These are phyloP conservation scores for Oryza glaberrima DNA, from an alignment of 176 grass and related monocot genomes.

Conservation along the genomic window DNA sequence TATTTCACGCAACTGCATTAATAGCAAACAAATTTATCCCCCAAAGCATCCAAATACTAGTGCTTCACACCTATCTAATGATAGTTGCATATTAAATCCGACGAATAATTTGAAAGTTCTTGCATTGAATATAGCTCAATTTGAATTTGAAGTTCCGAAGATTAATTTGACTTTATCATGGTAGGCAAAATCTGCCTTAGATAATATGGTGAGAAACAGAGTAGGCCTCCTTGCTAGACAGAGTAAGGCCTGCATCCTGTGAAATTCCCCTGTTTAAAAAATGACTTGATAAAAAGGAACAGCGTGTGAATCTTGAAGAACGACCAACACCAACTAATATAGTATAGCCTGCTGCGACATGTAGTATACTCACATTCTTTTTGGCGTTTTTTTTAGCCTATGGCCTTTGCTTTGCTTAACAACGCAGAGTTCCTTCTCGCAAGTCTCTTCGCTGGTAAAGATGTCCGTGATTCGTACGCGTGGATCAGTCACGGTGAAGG, in stretches of 20 bases:
- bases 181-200: no score
- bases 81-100: no score
- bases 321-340: no score
- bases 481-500: background rate
- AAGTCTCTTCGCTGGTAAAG: conserved; percentile 15
- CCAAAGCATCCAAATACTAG: no score
- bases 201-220: no score
- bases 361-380: background rate
- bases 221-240: no score
- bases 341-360: background rate
- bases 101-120: no score
- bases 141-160: background rate
- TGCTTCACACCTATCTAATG: no score
- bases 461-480: conserved; percentile 21
- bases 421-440: conserved; percentile 1
- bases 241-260: background rate
- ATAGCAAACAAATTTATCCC: no score
- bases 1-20: no score
- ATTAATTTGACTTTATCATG: background rate
- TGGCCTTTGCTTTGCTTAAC: conserved; percentile 32
- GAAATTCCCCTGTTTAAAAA: background rate
- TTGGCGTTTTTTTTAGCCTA: background rate
- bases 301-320: no score
- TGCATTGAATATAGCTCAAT: background rate
- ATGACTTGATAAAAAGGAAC: no score